Conservation (phyloP, 2,329 filamentous ascomycete genomes). For the Triangularia verruculosa region DNA sequence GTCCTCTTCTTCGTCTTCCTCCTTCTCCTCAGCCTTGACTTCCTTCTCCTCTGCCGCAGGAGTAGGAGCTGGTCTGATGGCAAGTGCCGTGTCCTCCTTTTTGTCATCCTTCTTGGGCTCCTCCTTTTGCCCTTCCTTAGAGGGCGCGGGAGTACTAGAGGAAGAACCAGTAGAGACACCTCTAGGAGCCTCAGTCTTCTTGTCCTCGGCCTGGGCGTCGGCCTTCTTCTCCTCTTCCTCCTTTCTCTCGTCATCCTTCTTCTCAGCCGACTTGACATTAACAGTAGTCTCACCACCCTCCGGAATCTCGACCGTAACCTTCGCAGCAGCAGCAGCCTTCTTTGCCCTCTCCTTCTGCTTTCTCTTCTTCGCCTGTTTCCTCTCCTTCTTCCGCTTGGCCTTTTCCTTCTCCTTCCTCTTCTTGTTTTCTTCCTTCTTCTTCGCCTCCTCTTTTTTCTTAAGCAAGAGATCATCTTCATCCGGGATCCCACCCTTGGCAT, state of each 20-base stretch:
- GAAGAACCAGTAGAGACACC: slow-evolving; percentile 20
- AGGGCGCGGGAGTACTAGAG: not conserved
- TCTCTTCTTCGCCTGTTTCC: slow-evolving; percentile 25
- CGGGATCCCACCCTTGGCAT: slow-evolving; percentile 55
- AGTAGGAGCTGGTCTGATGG: not conserved
- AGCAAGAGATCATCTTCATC: slow-evolving; percentile 50
- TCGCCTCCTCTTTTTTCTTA: slow-evolving; percentile 44
- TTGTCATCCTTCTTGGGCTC: slow-evolving; percentile 16
- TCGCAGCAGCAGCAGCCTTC: not conserved
- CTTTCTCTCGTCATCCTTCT: not conserved
- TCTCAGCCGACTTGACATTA: not conserved
- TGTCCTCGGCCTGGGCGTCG: slow-evolving; percentile 3
- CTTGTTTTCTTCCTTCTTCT: slow-evolving; percentile 42
- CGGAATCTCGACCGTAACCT: slow-evolving; percentile 3
- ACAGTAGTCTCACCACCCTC: not conserved
- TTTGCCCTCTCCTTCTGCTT: slow-evolving; percentile 18
- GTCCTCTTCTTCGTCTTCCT: slow-evolving; percentile 26
- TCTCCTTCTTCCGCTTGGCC: slow-evolving; percentile 37
- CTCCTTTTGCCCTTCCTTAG: slow-evolving; percentile 14
- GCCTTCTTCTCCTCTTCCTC: not conserved
- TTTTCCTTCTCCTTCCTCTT: slow-evolving; percentile 34
- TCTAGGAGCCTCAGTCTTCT: slow-evolving; percentile 27
- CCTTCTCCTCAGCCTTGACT: slow-evolving; percentile 10
- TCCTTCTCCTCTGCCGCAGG: slow-evolving; percentile 20
- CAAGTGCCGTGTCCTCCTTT: slow-evolving; percentile 6